phyloP scores from a whole-genome alignment of 768 basidiomycete species.

The Boletus huronensis region DNA sequence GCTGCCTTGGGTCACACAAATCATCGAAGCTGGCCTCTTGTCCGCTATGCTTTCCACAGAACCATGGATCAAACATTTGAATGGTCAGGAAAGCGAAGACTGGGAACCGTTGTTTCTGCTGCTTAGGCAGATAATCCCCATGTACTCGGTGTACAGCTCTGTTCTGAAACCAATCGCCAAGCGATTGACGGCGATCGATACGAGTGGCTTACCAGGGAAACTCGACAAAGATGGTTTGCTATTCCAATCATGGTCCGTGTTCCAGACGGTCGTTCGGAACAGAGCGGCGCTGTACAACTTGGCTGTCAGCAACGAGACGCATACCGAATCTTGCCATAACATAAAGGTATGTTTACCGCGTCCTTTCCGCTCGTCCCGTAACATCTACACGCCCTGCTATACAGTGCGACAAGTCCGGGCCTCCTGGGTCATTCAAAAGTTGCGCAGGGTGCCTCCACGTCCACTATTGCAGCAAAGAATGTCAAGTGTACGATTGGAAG shows the following conservation, averaged over 20 bases:
- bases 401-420: conserved; percentile 26
- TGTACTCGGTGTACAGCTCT: conserved; percentile 25
- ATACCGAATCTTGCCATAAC: conserved; percentile 27
- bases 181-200: conserved; percentile 13
- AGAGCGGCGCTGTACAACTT: conserved; percentile 14
- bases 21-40: conserved; percentile 24
- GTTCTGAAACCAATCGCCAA: conserved; percentile 17
- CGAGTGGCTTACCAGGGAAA: conserved; percentile 8
- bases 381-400: background rate
- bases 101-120: conserved; percentile 29
- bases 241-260: conserved; percentile 18
- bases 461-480: conserved; percentile 31
- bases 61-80: conserved; percentile 23
- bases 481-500: conserved; percentile 31
- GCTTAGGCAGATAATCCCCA: conserved; percentile 24
- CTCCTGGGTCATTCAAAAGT: conserved; percentile 24
- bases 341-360: conserved; percentile 12
- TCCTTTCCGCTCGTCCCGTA: background rate
- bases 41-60: conserved; percentile 25
- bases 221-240: conserved; percentile 15
- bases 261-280: conserved; percentile 18
- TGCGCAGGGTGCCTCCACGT: conserved; percentile 30
- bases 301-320: conserved; percentile 5
- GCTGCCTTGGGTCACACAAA: conserved; percentile 25
- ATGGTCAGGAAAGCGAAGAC: conserved; percentile 20